Evolutionary conservation across 257 asterid species (phyloP).

Genomic region (Salvia miltiorrhiza): DNA sequence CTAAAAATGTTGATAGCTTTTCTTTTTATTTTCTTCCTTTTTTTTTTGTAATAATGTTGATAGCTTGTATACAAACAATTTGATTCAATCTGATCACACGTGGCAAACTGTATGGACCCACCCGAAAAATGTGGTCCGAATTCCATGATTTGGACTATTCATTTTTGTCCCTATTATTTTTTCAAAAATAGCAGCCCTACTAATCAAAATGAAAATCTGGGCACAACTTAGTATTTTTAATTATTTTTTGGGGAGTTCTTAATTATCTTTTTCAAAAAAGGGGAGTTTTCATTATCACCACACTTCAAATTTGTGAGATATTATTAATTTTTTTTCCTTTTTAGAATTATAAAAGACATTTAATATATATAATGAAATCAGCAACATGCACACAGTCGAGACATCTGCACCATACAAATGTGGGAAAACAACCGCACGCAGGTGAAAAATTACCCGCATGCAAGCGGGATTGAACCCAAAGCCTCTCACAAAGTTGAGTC

Average conservation of each 20-base stretch:
- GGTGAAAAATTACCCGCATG: too few relatives aligned
- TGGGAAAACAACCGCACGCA: too few relatives aligned
- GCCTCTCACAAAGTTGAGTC: too few relatives aligned
- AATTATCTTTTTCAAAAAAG: neutral
- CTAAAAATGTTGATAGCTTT: too few relatives aligned
- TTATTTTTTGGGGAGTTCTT: neutral
- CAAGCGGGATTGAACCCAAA: too few relatives aligned
- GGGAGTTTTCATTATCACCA: neutral
- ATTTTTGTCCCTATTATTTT: neutral
- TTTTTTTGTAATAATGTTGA: neutral
- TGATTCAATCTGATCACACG: slow-evolving; percentile 18
- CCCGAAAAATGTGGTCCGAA: slow-evolving; percentile 15
- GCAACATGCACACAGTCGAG: too few relatives aligned
- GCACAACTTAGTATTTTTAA: neutral
- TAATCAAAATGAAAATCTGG: neutral
- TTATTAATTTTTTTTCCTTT: too few relatives aligned
- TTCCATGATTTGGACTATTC: slow-evolving; percentile 9
- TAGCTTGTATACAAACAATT: neutral
- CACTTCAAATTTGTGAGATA: neutral
- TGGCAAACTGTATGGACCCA: slow-evolving; percentile 4
- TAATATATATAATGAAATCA: too few relatives aligned
- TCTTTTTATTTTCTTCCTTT: too few relatives aligned
- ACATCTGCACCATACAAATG: too few relatives aligned
- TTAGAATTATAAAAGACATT: too few relatives aligned
- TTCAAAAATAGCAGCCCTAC: neutral